Base-by-base conservation (phyloP, 176 grass and related monocot species). In the Phoenix dactylifera region DNA sequence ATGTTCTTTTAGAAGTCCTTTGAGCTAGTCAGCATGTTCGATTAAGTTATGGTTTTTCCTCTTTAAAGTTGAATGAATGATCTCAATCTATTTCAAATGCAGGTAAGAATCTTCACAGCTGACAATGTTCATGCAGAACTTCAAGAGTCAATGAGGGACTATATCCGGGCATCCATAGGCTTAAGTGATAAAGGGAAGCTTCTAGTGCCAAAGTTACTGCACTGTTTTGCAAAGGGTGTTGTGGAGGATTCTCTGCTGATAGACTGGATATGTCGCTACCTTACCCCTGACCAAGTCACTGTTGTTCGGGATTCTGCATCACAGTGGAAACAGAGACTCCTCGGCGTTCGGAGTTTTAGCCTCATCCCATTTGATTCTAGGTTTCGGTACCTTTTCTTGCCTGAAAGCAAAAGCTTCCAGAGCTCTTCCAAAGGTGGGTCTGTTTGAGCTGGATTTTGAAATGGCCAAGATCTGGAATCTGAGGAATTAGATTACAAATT, bases 51-150 rank as follows among this genome's bases (percentile, higher is more conserved):
- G 1, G 5, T 30, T 30, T 30, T 5, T 30, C 28, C 5, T 30
- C 28, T 30, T 30, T 1, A 1, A 30, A 30, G 28, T 30, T 6
- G 6, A 30, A 30, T 4, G 28, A 30, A 44, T 44, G 35, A 63
- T 56, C 51, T 54, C 51, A 16, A 63, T 53, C 9, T 79, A 22
- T 72, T 68, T 49, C 51, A 0, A 0, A 23, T 80, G 55, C 79
- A 92, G 93, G 88, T 98, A 50, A 85, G 74, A 62, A 83, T 98
- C 56, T 98, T 92, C 76, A 86, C 87, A 0, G 79, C 93, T 2
- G 64, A 63, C 25, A 88, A 78, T 78, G 76, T 92, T 44, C 74
- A 70, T 15, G 70, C 74, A 0, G 93, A 97, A 60, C 87, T 97
- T 30, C 75, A 80, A 55, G 78, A 75, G 53, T 91, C 80, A 59